These are phyloP conservation scores for Lentinus tigrinus DNA, from an alignment of 768 basidiomycete genomes.

Conservation along the genomic window DNA sequence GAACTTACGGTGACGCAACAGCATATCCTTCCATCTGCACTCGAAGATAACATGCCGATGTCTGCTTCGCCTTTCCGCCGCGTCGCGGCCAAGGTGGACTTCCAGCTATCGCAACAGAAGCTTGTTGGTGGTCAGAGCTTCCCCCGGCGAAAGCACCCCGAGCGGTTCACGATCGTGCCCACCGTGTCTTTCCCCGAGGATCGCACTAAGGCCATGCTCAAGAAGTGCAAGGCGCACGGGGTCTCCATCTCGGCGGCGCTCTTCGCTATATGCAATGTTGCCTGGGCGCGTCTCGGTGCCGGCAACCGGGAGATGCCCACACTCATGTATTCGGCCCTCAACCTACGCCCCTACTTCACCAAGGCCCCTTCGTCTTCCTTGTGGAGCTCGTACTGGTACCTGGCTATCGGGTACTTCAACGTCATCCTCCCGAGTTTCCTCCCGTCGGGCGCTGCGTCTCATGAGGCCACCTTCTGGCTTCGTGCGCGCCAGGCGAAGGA, in stretches of 20 bases:
- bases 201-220: conserved; percentile 61
- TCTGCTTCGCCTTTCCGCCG: conserved; percentile 35
- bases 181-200: conserved; percentile 57
- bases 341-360: conserved; percentile 64
- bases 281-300: conserved; percentile 58
- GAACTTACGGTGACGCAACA: neutral
- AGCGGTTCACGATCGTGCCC: conserved; percentile 66
- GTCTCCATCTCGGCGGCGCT: conserved; percentile 75
- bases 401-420: conserved; percentile 82
- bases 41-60: conserved; percentile 50
- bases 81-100: conserved; percentile 55
- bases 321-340: conserved; percentile 88
- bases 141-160: conserved; percentile 43
- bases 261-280: conserved; percentile 74
- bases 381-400: conserved; percentile 74
- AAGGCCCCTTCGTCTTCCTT: conserved; percentile 28
- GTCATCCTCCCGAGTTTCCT: conserved; percentile 75
- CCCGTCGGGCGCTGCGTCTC: conserved; percentile 37
- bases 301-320: conserved; percentile 49
- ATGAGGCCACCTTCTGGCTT: conserved; percentile 65
- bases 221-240: conserved; percentile 65
- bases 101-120: conserved; percentile 49
- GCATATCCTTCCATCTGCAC: conserved; percentile 37
- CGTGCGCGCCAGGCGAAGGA: conserved; percentile 65
- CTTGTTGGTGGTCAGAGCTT: conserved; percentile 76